Conservation (phyloP, 768 basidiomycete species). For the Trichaptum fuscoviolaceum region DNA sequence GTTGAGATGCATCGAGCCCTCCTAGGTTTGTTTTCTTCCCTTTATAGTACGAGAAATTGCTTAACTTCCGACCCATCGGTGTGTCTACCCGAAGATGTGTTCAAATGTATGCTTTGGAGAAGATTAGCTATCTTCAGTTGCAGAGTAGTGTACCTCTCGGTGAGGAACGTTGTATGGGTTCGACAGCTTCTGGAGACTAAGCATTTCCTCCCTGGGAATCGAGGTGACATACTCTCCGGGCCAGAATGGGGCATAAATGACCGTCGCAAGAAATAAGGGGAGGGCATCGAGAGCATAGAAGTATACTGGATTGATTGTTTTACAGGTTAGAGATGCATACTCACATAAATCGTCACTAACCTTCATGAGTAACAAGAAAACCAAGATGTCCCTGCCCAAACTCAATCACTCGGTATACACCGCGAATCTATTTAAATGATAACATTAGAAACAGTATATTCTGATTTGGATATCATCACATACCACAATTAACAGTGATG, state of each 20-base stretch:
- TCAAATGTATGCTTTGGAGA: too few species aligned
- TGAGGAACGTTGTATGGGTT: too few species aligned
- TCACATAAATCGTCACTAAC: conserved; percentile 6
- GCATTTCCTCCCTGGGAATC: neutral
- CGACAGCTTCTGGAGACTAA: too few species aligned
- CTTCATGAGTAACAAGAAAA: conserved; percentile 22
- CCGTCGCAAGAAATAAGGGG: conserved; percentile 23
- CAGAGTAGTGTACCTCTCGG: too few species aligned
- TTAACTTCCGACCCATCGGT: too few species aligned
- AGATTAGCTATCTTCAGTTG: too few species aligned
- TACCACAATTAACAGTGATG: conserved; percentile 23
- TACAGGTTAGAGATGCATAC: neutral
- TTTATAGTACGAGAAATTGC: too few species aligned
- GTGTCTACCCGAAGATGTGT: too few species aligned
- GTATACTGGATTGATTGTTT: conserved; percentile 15
- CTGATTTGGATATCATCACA: conserved; percentile 3
- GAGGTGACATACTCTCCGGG: conserved; percentile 20
- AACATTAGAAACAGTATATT: neutral
- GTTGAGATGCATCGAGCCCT: too few species aligned
- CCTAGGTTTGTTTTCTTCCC: too few species aligned
- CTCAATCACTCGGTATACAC: conserved; percentile 25
- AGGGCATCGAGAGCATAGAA: conserved; percentile 26
- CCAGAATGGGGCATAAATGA: conserved; percentile 22
- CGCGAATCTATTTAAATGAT: conserved; percentile 19
- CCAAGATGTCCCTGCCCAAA: conserved; percentile 17